Base-by-base conservation (phyloP, 768 basidiomycete genomes). In the Kwoniella pini region DNA sequence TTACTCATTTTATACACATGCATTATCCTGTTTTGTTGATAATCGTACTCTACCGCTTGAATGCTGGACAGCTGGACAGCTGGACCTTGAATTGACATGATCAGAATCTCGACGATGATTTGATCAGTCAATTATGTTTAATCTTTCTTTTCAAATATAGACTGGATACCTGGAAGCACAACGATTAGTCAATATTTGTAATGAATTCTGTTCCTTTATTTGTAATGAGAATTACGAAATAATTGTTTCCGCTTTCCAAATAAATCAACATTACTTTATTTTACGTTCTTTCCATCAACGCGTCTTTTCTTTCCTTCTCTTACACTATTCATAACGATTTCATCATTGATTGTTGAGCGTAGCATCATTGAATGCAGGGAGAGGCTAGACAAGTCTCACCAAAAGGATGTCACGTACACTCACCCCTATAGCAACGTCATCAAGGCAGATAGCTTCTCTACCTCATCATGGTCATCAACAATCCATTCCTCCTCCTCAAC, bases 371-470 rank as follows among this genome's bases (percentile, higher is more conserved):
- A 36, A 15, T 9, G 33, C 15, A 36, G 33, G 7, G 15, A 36
- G 15, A 36, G 15, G 7, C 33, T 36, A 36, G 33, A 36, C 43
- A 22, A 19, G 11, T n/a, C n/a, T n/a, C n/a, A n/a, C n/a, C 2
- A 38, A 30, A 22, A 44, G 26, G 36, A 58, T 58, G 57, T 45
- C 57, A 19, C 57, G 48, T 28, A 31, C 48, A 3, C 38, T 40
- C 38, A 38, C 48, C 42, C 46, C 58, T 7, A n/a, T 27, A 4
- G 19, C 22, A 11, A 43, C 57, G 21, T 15, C 59, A 21, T 61
- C 59, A 5, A 51, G 59, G 1, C 59, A 42, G 22, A 61, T 61
- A 28, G 59, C 59, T n/a, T 52, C 59, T 53, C 31, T 61, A 21
- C 59, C 59, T 6, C 30, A 53, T 28, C 40, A 39, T 40, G 31